phyloP scores from a whole-genome alignment of 2,329 filamentous ascomycete genomes.

The Huntiella savannae region DNA sequence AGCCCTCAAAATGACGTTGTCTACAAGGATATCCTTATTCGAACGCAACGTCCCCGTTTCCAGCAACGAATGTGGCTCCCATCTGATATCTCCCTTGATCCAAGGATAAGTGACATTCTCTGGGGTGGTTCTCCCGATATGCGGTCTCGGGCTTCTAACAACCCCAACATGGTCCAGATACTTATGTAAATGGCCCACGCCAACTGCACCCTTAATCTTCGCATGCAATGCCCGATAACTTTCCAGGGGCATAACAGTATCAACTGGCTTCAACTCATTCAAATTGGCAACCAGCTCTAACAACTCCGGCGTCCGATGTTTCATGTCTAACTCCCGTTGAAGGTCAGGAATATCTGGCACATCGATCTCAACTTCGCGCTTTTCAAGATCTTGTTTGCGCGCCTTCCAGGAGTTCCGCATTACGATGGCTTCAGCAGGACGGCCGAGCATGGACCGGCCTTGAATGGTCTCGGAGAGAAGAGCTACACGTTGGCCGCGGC shows the following conservation, averaged over 20 bases:
- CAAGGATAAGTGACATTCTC: constrained; percentile 19
- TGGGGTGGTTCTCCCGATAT: constrained; percentile 1
- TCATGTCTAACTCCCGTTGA: constrained; percentile 17
- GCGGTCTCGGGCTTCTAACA: constrained; percentile 1
- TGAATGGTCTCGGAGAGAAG: constrained; percentile 13
- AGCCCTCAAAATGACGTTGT: constrained; percentile 26
- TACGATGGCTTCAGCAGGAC: constrained; percentile 26
- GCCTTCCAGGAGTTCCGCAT: constrained; percentile 19
- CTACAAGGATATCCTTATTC: constrained; percentile 23
- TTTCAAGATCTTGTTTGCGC: constrained; percentile 1
- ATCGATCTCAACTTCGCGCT: constrained; percentile 9
- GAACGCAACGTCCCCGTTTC: constrained; percentile 4
- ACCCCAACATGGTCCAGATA: constrained; percentile 20
- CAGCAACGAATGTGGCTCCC: constrained; percentile 20
- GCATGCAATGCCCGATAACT: constrained; percentile 25
- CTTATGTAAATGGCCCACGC: constrained; percentile 23
- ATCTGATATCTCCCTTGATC: constrained; percentile 23
- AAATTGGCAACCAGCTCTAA: constrained; percentile 27
- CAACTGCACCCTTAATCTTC: constrained; percentile 27
- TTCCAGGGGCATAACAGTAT: constrained; percentile 19
- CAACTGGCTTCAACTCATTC: constrained; percentile 27
- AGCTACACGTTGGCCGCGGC: constrained; percentile 6
- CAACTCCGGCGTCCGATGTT: constrained; percentile 14
- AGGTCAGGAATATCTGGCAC: constrained; percentile 16
- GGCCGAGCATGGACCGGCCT: constrained; percentile 18